Percentiles rank a stretch among this genome's conserved stretches.
phyloP scores from a whole-genome alignment of 1,284 basidiomycete genomes.

The Naganishia sp. region DNA sequence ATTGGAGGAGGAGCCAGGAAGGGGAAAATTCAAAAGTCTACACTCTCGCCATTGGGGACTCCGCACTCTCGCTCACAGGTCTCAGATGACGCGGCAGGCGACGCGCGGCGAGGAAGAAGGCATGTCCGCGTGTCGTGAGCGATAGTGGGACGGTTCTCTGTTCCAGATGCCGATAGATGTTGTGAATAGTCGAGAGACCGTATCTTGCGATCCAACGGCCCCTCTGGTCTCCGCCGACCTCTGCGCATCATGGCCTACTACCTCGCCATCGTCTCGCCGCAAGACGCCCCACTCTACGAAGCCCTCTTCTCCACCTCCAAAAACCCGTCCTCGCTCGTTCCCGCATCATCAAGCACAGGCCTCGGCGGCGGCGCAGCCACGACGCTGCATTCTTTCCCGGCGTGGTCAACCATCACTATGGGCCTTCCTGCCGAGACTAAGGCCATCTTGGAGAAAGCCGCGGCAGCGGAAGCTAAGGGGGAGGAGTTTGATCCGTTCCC shows the following conservation, averaged over 20 bases:
- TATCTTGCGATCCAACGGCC: no score
- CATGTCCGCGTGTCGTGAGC: background rate
- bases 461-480: slow-evolving; percentile 3
- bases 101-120: background rate
- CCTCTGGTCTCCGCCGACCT: no score
- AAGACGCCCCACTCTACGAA: slow-evolving; percentile 53
- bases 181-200: no score
- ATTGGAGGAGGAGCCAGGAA: background rate
- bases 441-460: slow-evolving; percentile 15
- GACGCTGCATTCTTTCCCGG: slow-evolving; percentile 41
- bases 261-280: slow-evolving; percentile 53
- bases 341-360: slow-evolving; percentile 17
- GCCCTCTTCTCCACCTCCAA: slow-evolving; percentile 48
- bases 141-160: no score
- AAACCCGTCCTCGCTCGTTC: slow-evolving; percentile 33
- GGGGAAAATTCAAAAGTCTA: slow-evolving; percentile 9
- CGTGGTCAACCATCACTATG: slow-evolving; percentile 51
- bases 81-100: background rate
- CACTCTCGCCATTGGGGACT: slow-evolving; percentile 22
- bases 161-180: no score
- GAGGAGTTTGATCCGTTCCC: slow-evolving; percentile 31
- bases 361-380: slow-evolving; percentile 25
- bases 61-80: slow-evolving; percentile 14
- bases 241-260: slow-evolving; percentile 51
- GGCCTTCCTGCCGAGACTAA: slow-evolving; percentile 39